Evolutionary conservation across 371 early-diverging fungal species (phyloP), one percentile per base, ranked within the genome.

Genomic region (Synchytrium microbalum): DNA sequence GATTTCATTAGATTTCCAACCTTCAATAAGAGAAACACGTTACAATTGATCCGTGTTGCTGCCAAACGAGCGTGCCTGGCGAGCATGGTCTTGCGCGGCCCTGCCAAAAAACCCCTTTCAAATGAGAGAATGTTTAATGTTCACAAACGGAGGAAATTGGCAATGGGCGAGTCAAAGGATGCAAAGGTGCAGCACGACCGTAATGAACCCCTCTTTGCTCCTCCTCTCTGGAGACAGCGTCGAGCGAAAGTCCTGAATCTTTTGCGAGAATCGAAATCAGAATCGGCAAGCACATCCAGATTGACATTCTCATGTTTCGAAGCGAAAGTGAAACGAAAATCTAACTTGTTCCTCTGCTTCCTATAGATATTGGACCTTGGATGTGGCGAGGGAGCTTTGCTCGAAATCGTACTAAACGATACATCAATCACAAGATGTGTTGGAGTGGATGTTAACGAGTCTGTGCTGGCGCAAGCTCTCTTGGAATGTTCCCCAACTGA

Each of bases 181-280:
- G n/a, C n/a, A n/a, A n/a, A n/a, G n/a, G n/a, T n/a, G n/a, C n/a
- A n/a, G n/a, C n/a, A n/a, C n/a, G n/a, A n/a, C n/a, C n/a, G n/a
- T n/a, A n/a, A 16, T 25, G 60, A 27, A 16, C 68, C 59, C 24
- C 52, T 57, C 0, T 74, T 74, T 64, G 32, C 58, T 56, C 77
- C 77, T 0, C 72, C 77, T 0, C 69, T 77, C 5, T 77, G 77
- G 77, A 52, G 60, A 14, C 77, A 77, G 64, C 64, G 77, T 25
- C 64, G 75, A 13, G 55, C 67, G 5, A 55, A 59, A 2, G 70
- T 69, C 28, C 28, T 69, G 2, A n/a, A 32, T n/a, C 55, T 58
- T 0, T 32, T 72, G 38, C 63, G 60, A 5, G 32, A 56, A 25
- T 30, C 60, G 51, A 24, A 53, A 16, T 65, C 58, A 27, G 29